Evolutionary conservation across 1,284 basidiomycete genomes (phyloP), one percentile per base, ranked within the genome.

Genomic region (Naganishia sp.): DNA sequence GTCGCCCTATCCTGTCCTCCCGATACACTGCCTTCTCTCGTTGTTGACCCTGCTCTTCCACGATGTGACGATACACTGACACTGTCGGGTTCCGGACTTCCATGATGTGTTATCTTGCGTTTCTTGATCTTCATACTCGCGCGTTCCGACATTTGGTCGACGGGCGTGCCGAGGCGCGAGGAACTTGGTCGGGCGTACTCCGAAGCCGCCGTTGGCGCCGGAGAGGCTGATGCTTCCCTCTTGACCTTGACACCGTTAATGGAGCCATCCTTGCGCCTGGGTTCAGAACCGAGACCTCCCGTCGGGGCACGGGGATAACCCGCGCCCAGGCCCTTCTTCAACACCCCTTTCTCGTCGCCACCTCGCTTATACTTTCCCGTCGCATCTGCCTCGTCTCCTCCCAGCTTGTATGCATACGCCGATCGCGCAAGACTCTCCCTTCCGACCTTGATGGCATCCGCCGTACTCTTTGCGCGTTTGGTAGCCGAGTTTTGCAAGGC

Each of bases 91-190:
- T 55, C 60, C 28, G 53, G 60, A 31, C 66, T 57, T 21, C 21
- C n/a, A 21, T 48, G 53, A 50, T 67, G 66, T n/a, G 31, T 46
- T 31, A 67, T 10, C 36, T 67, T 67, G 18, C 66, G 60, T 63
- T 67, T 67, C 66, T 67, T 67, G 23, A 57, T 56, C 54, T 67
- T 67, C 31, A 56, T 33, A 13, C 21, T 56, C 5, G 46, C 63
- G 9, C 45, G 33, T 28, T 59, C 56, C 3, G 56, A 36, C 21
- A 44, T 16, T 7, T 33, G 13, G 23, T 55, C 42, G 42, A 28
- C 31, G 42, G 28, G 44, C 13, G 36, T 50, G 4, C 55, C 46
- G 23, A 63, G 65, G 16, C 52, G 28, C 11, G 55, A 55, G 15
- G 48, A 36, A 16, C 43, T 48, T 3, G 46, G 63, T 5, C 54